These are phyloP conservation scores for Cryphonectria japonica DNA, from an alignment of 2,329 filamentous ascomycete genomes.

Conservation along the genomic window DNA sequence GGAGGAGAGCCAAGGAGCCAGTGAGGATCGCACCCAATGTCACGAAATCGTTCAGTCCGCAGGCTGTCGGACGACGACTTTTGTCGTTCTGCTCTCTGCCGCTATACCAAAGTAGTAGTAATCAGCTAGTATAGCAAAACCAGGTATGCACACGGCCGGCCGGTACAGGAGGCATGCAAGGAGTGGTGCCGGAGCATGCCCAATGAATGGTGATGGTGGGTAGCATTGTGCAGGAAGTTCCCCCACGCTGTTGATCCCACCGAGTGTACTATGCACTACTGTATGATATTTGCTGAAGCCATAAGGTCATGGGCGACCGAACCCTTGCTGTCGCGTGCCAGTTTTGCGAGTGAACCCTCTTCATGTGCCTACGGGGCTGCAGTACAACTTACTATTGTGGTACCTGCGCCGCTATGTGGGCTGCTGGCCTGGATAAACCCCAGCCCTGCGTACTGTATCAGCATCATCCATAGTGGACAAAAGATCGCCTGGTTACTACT, in stretches of 20 bases:
- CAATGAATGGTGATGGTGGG: not conserved
- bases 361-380: not conserved
- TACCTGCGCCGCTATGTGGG: not conserved
- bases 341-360: not conserved
- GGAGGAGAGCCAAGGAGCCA: not conserved
- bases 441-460: not conserved
- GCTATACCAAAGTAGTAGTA: not conserved
- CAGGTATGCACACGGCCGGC: not conserved
- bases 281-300: constrained; percentile 14
- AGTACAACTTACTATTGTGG: not conserved
- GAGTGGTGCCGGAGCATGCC: not conserved
- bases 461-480: not conserved
- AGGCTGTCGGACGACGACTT: not conserved
- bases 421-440: not conserved
- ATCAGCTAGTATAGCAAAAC: not conserved
- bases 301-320: constrained; percentile 13
- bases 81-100: not conserved
- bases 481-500: not conserved
- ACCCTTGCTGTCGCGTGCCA: constrained; percentile 6
- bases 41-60: not conserved
- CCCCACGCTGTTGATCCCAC: constrained; percentile 24
- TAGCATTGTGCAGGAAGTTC: constrained; percentile 10
- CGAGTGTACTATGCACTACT: not conserved
- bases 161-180: constrained; percentile 4
- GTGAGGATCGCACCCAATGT: not conserved